Conservation (phyloP, 1,284 basidiomycete species). For the Cryptococcus wingfieldii region DNA sequence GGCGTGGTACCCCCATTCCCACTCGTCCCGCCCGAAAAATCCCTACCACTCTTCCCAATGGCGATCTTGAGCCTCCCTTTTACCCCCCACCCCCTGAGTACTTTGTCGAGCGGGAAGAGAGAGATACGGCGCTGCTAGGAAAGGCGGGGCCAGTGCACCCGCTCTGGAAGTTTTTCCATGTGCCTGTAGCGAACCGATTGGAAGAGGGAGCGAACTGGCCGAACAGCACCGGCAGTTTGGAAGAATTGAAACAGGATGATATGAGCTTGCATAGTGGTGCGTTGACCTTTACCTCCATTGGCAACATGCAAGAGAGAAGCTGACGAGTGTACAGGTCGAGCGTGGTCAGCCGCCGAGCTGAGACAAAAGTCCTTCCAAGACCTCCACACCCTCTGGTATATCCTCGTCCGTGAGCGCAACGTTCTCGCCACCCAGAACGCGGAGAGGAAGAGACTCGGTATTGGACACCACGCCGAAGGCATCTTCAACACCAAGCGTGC, state of each 20-base stretch:
- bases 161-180: constrained; percentile 48
- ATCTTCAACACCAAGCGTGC: constrained; percentile 35
- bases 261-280: constrained; percentile 31
- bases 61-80: constrained; percentile 33
- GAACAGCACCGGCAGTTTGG: constrained; percentile 25
- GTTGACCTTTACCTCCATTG: constrained; percentile 6
- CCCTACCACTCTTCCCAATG: constrained; percentile 33
- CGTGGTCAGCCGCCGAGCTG: constrained; percentile 80
- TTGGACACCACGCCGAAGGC: constrained; percentile 33
- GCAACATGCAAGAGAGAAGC: background rate
- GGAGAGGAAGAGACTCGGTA: constrained; percentile 63
- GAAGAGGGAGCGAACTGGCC: constrained; percentile 3
- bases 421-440: constrained; percentile 79
- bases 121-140: constrained; percentile 6
- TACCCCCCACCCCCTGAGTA: constrained; percentile 37
- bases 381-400: constrained; percentile 88
- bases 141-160: constrained; percentile 24
- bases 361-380: constrained; percentile 86
- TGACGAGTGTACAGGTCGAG: constrained; percentile 58
- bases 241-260: constrained; percentile 20
- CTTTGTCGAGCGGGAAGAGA: constrained; percentile 19
- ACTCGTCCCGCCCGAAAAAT: constrained; percentile 33
- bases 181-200: constrained; percentile 13
- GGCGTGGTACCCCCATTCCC: constrained; percentile 31
- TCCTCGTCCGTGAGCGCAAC: constrained; percentile 80